Conservation (phyloP, 768 basidiomycete species). For the Leccinellum luteum region DNA sequence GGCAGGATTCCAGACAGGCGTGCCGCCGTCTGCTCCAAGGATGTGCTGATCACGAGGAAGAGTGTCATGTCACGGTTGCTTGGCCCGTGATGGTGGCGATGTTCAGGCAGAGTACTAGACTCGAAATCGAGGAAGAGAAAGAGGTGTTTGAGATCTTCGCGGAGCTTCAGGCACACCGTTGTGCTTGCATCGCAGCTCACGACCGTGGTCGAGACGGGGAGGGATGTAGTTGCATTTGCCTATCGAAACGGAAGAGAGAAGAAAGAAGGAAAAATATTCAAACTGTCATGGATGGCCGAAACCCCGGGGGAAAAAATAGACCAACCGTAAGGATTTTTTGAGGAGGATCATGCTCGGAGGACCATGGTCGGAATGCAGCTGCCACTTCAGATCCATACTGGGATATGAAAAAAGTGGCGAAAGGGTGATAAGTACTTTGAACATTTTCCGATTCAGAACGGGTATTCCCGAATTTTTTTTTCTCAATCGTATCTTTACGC, state of each 20-base stretch:
- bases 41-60: constrained; percentile 50
- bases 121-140: constrained; percentile 65
- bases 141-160: constrained; percentile 29
- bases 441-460: too few relatives aligned
- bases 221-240: constrained; percentile 21
- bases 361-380: constrained; percentile 38
- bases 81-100: constrained; percentile 29
- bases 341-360: constrained; percentile 37
- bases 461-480: too few relatives aligned
- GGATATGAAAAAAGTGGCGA: too few relatives aligned
- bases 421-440: too few relatives aligned
- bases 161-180: constrained; percentile 45
- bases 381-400: too few relatives aligned
- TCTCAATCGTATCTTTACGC: too few relatives aligned
- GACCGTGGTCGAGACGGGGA: constrained; percentile 36
- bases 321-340: constrained; percentile 28
- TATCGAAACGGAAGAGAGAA: constrained; percentile 6
- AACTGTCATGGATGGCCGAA: not conserved
- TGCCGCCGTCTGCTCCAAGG: constrained; percentile 40
- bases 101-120: constrained; percentile 30
- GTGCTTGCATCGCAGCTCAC: constrained; percentile 66
- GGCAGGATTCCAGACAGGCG: constrained; percentile 48
- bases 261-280: not conserved
- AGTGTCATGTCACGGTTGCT: constrained; percentile 24
- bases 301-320: not conserved